Evolutionary conservation across 2,329 filamentous ascomycete species (phyloP), one percentile per base, ranked within the genome.

Genomic region (Bipolaris victoriae): DNA sequence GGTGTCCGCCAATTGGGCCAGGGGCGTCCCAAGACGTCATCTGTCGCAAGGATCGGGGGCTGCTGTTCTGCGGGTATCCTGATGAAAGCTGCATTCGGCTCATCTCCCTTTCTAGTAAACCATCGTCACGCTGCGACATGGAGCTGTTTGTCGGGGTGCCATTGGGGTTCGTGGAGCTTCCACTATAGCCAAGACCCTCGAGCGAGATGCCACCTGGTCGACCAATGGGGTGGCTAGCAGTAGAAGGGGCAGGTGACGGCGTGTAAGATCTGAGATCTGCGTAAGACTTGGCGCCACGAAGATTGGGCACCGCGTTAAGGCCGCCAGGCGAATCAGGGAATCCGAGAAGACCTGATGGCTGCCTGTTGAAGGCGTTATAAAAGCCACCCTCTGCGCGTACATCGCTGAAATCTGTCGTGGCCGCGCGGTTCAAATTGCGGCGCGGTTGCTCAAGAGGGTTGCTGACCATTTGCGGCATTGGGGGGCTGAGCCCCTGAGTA

Each of bases 341-440:
- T 11, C 93, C 90, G 36, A 98, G 82, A n/a, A 93, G 92, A 29
- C 84, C 85, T 11, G 90, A 91, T 26, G 89, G 88, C 65, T 94
- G 91, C 62, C 94, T 88, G 20, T 90, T 88, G 57, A 97, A 84
- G 2, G 90, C 86, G 60, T 88, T 88, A 64, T 92, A 94, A 64
- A 89, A 89, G 64, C 85, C 87, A 18, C 88, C 88, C 20, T 90
- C 88, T 60, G 89, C 90, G 52, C 90, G 85, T 49, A 90, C 87
- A 61, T 92, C 90, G 64, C 91, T 92, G 77, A 98, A 98, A 77
- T 98, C 95, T 65, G 96, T 97, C 2, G 95, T 98, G n/a, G 95
- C 95, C 15, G 95, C 93, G 61, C 95, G 89, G 79, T 92, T 97
- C 35, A 99, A 82, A 4, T 89, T 90, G 59, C 94, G 90, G 65